These are phyloP conservation scores for Lachancea sp. DNA, from an alignment of 805 yeast species.

Conservation along the genomic window DNA sequence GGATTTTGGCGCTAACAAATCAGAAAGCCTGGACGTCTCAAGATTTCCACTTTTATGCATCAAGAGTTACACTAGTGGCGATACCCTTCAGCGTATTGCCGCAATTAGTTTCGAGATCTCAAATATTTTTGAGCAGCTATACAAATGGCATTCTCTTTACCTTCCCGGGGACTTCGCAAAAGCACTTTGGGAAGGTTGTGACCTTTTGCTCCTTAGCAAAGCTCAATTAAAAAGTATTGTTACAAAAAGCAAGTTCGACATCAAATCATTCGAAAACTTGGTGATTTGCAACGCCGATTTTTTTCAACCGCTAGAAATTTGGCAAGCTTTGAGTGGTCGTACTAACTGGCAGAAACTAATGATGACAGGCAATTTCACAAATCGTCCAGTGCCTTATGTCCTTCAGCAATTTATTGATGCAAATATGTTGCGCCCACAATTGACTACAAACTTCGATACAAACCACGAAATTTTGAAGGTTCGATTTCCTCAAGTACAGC, in stretches of 20 bases:
- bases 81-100: neutral
- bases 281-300: slow-evolving; percentile 7
- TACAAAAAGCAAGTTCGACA: neutral
- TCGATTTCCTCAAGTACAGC: neutral
- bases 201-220: slow-evolving; percentile 3
- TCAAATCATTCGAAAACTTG: slow-evolving; percentile 1
- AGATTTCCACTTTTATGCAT: neutral
- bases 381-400: slow-evolving; percentile 2
- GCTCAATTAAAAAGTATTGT: neutral
- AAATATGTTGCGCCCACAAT: neutral
- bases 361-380: slow-evolving; percentile 3
- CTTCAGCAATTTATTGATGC: slow-evolving; percentile 1
- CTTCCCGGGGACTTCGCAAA: neutral
- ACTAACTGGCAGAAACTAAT: slow-evolving; percentile 1
- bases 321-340: slow-evolving; percentile 1
- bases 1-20: neutral
- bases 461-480: slow-evolving; percentile 2
- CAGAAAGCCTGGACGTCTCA: neutral
- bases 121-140: slow-evolving; percentile 2
- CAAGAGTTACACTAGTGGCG: neutral
- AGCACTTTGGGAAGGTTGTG: slow-evolving; percentile 2
- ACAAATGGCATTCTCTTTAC: slow-evolving; percentile 1
- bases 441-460: slow-evolving; percentile 1
- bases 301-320: slow-evolving; percentile 5
- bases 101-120: neutral